Evolutionary conservation across 805 yeast species (phyloP), one percentile per base, ranked within the genome.

Genomic region (Wickerhamia fluorescens): DNA sequence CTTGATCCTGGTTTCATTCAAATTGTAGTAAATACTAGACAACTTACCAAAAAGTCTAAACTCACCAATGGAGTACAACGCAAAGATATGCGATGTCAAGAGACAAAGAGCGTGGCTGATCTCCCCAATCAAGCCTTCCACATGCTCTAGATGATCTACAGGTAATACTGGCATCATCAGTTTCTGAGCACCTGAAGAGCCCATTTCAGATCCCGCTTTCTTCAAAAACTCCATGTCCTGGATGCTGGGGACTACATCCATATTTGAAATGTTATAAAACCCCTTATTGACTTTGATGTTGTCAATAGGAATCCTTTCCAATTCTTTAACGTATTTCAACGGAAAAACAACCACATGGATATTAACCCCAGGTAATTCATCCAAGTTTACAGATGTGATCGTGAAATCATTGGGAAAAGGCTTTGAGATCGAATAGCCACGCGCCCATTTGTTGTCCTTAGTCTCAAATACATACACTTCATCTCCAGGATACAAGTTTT

Each of bases 381-480:
- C 83, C 38, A 75, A 60, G 39, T 73, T 71, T 16, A 74, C 69
- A 1, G 75, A 66, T 9, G 81, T 73, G 20, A 78, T 69, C 24
- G 70, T 61, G 51, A 75, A 80, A 46, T 78, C 85, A 18, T 73
- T 66, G 1, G 89, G 89, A 30, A 75, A 57, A 5, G 94, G 88
- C 34, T 75, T 69, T 21, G 78, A 60, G 20, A 80, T 58, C 4
- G 73, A 65, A 51, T 86, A 85, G 8, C 87, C 95, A 42, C 95
- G 66, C 14, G 77, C 85, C 95, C 95, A 86, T 37, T 68, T 68
- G 13, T 65, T 64, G 23, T 58, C 52, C 51, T 70, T 62, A 27
- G 68, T 58, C 47, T 85, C 95, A 47, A 84, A 81, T 12, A 83
- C 59, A 49, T 71, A 82, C 18, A 81, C 75, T 38, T 78, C 84